Base-by-base conservation (phyloP, 1,284 basidiomycete species). In the Papiliotrema flavescens region DNA sequence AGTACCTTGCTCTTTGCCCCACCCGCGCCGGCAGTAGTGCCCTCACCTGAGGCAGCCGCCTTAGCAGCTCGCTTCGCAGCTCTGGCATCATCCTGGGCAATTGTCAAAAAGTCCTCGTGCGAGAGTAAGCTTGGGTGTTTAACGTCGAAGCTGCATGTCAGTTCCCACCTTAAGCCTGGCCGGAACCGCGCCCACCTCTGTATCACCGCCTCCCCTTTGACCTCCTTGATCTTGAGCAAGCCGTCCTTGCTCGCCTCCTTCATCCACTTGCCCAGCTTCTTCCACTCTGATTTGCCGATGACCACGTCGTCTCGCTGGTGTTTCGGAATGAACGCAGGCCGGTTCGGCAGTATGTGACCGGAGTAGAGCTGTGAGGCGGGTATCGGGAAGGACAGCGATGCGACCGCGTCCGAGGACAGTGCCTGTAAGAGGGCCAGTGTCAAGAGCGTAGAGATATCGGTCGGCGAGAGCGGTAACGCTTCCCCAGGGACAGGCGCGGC, bases 191-290 rank as follows among this genome's bases (percentile, higher is more conserved):
- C 67, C 51, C 36, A 74, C 69, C 57, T 49, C 22, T 63, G 60
- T 19, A 76, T 64, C 3, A 63, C 61, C 2, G 69, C 62, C 37
- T 74, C 89, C 0, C 84, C 82, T 57, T 86, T 85, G 15, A 79
- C 79, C 46, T 88, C 82, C 69, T 94, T 95, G 24, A 87, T 78
- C 19, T 83, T 83, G 28, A 94, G 62, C 17, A 93, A 69, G 0
- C 82, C 82, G 5, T 84, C 82, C 69, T 91, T 92, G 56, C 87
- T 85, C 4, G 80, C 78, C 20, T 81, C 68, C 68, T 89, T 91
- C 66, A 94, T 80, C 76, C 93, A 90, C 1, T 84, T 80, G 2
- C 85, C 82, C 19, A 93, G 80, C 40, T 89, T 89, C 74, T 92
- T 94, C 79, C 86, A 82, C 8, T 82, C 81, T 2, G 63, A 67